phyloP scores from a whole-genome alignment of 164 flowering plant species.

The Berberis thunbergii region DNA sequence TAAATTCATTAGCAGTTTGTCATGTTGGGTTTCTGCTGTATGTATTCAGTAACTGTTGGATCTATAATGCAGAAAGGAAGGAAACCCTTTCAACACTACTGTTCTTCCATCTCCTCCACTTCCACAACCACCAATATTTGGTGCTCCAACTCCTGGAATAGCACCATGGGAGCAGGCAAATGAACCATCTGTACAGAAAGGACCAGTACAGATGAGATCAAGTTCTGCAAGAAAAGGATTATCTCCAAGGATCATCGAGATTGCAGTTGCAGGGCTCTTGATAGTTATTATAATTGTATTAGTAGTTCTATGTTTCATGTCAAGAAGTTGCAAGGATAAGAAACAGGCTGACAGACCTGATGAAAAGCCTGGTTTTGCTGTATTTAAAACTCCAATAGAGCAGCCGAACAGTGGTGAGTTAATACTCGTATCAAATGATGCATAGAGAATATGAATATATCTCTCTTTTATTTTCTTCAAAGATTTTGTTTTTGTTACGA shows the following conservation, averaged over 20 bases:
- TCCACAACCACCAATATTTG: slow-evolving; percentile 17
- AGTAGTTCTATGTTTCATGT: slow-evolving; percentile 26
- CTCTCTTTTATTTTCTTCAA: not conserved
- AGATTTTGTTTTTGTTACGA: not conserved
- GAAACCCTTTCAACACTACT: slow-evolving; percentile 65
- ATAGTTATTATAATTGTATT: slow-evolving; percentile 24
- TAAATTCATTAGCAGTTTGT: too few relatives aligned
- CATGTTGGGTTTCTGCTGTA: not conserved
- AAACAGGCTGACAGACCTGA: slow-evolving; percentile 11
- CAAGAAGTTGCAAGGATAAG: slow-evolving; percentile 27
- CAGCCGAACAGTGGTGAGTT: slow-evolving; percentile 18
- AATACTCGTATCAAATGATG: slow-evolving; percentile 15
- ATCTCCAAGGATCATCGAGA: slow-evolving; percentile 19
- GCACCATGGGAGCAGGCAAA: slow-evolving; percentile 19
- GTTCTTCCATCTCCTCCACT: slow-evolving; percentile 32
- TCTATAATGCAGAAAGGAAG: slow-evolving; percentile 57
- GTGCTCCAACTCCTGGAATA: slow-evolving; percentile 25
- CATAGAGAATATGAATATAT: slow-evolving; percentile 29
- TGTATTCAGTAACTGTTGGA: slow-evolving; percentile 6
- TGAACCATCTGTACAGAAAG: slow-evolving; percentile 26
- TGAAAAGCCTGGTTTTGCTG: slow-evolving; percentile 18
- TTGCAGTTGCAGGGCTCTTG: slow-evolving; percentile 28
- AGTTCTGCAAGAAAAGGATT: slow-evolving; percentile 16
- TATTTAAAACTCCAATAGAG: slow-evolving; percentile 13
- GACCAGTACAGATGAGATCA: slow-evolving; percentile 12